A percentile compares a stretch with the other conserved stretches of the same genome.
These are phyloP conservation scores for Posidonia oceanica DNA, from an alignment of 116 monocot species.

Conservation along the genomic window DNA sequence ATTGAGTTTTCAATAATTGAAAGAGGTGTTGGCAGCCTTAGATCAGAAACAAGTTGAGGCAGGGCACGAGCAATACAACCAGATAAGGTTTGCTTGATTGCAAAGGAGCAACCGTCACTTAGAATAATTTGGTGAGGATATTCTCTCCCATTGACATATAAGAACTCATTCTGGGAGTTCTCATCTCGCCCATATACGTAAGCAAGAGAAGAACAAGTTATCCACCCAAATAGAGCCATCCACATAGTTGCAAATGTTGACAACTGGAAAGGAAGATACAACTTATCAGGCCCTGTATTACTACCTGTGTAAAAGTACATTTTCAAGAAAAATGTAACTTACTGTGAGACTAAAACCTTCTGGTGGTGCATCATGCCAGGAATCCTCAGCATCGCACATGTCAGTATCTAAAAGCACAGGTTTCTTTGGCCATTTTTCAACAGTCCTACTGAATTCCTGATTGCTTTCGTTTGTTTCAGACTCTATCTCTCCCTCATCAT, in stretches of 20 bases:
- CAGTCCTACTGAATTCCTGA: slow-evolving; percentile 19
- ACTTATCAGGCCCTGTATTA: background rate
- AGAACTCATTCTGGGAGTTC: slow-evolving; percentile 42
- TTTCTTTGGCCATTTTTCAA: slow-evolving; percentile 84
- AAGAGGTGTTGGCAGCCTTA: slow-evolving; percentile 46
- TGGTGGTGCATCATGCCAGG: slow-evolving; percentile 88
- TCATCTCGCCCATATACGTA: slow-evolving; percentile 64
- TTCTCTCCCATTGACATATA: slow-evolving; percentile 50
- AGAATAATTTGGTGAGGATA: slow-evolving; percentile 54
- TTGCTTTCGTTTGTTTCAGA: slow-evolving; percentile 24
- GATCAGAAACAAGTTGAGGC: slow-evolving; percentile 42
- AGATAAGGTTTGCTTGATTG: slow-evolving; percentile 74
- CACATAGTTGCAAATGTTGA: slow-evolving; percentile 88
- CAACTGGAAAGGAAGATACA: slow-evolving; percentile 28
- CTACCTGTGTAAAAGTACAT: background rate
- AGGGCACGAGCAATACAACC: slow-evolving; percentile 54
- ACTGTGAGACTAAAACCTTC: slow-evolving; percentile 77
- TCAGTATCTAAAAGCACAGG: slow-evolving; percentile 78
- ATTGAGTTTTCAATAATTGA: slow-evolving; percentile 68
- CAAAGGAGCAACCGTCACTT: slow-evolving; percentile 59
- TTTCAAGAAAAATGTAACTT: slow-evolving; percentile 5
- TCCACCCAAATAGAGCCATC: slow-evolving; percentile 82
- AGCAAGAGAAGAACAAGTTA: slow-evolving; percentile 68
- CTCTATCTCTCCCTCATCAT: slow-evolving; percentile 12
- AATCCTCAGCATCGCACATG: slow-evolving; percentile 80